Evolutionary conservation across 371 early-diverging fungal species (phyloP).

Genomic region (Actinomucor elegans): DNA sequence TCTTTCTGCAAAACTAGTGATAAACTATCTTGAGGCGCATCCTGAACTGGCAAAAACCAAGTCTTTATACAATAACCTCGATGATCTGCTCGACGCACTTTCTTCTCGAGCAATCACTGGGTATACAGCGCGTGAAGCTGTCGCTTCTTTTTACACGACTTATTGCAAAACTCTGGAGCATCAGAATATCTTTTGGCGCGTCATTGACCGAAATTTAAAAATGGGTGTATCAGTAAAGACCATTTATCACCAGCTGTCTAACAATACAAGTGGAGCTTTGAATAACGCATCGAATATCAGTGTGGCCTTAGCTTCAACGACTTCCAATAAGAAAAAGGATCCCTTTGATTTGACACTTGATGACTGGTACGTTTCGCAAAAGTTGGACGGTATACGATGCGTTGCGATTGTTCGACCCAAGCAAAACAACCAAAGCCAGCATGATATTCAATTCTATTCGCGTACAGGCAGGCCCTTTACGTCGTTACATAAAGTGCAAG

Average conservation of each 20-base stretch:
- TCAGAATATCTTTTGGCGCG: conserved; percentile 44
- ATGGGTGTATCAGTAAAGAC: conserved; percentile 46
- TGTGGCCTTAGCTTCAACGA: conserved; percentile 42
- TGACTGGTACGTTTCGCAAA: conserved; percentile 56
- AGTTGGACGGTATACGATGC: conserved; percentile 63
- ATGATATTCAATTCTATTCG: conserved; percentile 42
- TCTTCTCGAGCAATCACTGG: conserved; percentile 50
- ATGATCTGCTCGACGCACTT: conserved; percentile 37
- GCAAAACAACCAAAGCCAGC: not conserved
- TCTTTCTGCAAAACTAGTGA: conserved; percentile 29
- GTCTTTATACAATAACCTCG: conserved; percentile 1
- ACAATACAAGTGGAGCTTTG: not conserved
- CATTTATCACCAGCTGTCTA: conserved; percentile 32
- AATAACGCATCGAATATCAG: conserved; percentile 5
- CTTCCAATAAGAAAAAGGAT: not conserved
- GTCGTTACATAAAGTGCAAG: conserved; percentile 33
- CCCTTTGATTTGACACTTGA: not conserved
- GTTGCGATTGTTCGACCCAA: conserved; percentile 35
- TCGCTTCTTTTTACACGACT: conserved; percentile 33
- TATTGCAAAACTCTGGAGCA: conserved; percentile 25
- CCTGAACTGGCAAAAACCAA: not conserved
- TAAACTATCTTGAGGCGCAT: conserved; percentile 13
- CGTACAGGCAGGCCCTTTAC: conserved; percentile 48
- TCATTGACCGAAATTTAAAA: conserved; percentile 57
- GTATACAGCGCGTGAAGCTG: conserved; percentile 38